Evolutionary conservation across 257 asterid genomes (phyloP).

Genomic region (Solanum chilense): DNA sequence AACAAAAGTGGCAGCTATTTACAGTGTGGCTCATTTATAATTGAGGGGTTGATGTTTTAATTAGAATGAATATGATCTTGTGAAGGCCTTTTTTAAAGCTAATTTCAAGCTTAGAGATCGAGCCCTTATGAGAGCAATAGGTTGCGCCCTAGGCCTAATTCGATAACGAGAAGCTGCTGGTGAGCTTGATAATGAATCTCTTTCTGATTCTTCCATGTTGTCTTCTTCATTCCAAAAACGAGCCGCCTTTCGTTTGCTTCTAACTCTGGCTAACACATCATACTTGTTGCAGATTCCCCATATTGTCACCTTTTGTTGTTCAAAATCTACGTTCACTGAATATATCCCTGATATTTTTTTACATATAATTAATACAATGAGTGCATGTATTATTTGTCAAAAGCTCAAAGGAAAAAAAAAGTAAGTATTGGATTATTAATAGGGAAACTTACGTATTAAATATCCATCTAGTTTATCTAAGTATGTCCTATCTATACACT

Average conservation of each 20-base stretch:
- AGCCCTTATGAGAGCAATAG: constrained; percentile 34
- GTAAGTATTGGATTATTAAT: not conserved
- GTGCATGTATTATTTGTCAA: not conserved
- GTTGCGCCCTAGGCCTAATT: constrained; percentile 2
- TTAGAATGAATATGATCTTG: constrained; percentile 48
- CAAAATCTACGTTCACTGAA: constrained; percentile 49
- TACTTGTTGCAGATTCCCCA: constrained; percentile 89
- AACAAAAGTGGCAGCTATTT: not conserved
- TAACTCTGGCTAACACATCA: constrained; percentile 33
- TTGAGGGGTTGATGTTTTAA: not conserved
- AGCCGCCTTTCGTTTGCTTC: constrained; percentile 53
- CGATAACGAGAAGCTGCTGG: not conserved
- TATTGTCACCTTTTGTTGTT: constrained; percentile 57
- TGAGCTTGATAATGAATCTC: constrained; percentile 8
- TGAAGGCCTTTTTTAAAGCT: constrained; percentile 40
- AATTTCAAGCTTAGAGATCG: constrained; percentile 37
- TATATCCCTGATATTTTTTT: constrained; percentile 41
- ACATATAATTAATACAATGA: not conserved
- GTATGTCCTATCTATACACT: not conserved
- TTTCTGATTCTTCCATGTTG: constrained; percentile 9
- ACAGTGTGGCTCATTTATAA: not conserved
- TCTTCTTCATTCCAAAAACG: constrained; percentile 58
- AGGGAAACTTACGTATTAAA: not conserved
- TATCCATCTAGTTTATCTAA: not conserved
- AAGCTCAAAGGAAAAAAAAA: not conserved